Evolutionary conservation across 345 rosid species (phyloP).

Genomic region (Arabidopsis suecica): DNA sequence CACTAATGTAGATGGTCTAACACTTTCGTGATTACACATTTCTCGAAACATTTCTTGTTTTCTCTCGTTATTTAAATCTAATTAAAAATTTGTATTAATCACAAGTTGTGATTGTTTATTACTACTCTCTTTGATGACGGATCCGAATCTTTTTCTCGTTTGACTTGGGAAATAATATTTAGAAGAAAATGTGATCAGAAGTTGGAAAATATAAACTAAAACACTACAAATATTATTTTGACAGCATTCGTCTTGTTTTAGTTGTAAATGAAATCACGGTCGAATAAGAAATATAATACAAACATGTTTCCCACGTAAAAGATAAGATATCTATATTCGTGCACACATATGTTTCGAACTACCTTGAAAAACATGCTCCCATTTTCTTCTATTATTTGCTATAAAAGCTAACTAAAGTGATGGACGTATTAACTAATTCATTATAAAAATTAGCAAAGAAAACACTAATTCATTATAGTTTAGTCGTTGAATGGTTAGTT

Average conservation of each 20-base stretch:
- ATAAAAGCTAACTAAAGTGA: background rate
- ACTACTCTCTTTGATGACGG: background rate
- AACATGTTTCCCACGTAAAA: background rate
- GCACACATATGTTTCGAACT: background rate
- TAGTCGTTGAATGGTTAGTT: too few relatives aligned
- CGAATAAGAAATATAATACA: background rate
- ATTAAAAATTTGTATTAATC: background rate
- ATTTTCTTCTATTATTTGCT: background rate
- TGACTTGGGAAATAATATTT: background rate
- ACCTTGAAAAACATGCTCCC: background rate
- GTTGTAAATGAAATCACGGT: background rate
- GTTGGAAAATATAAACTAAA: background rate
- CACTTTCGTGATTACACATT: background rate
- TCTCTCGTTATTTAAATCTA: background rate
- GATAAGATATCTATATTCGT: background rate
- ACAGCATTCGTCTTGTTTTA: background rate
- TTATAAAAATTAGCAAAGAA: too few relatives aligned
- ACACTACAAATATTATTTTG: background rate
- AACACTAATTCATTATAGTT: too few relatives aligned
- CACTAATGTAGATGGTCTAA: background rate
- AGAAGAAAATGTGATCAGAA: background rate
- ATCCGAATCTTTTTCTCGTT: conserved; percentile 2
- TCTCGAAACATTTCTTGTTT: background rate
- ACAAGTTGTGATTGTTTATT: background rate
- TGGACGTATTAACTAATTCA: background rate